These are phyloP conservation scores for Enterocytospora artemiae DNA, from an alignment of 371 early-diverging fungal species.

Conservation along the genomic window DNA sequence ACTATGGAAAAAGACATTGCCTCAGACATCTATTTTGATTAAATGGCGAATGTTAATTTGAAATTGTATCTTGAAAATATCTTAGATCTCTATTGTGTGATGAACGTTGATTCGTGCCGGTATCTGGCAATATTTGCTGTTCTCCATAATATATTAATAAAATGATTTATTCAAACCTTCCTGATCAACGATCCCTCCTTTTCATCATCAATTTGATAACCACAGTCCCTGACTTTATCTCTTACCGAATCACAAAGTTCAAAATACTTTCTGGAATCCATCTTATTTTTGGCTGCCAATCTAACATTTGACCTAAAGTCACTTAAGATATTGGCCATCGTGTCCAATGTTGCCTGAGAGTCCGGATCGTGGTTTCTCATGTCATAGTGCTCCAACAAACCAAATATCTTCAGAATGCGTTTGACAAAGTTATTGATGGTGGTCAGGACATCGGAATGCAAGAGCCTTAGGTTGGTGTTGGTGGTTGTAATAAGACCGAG, in stretches of 20 bases:
- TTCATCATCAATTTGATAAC: slow-evolving; percentile 55
- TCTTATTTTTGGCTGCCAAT: slow-evolving; percentile 28
- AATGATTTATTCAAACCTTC: too few species aligned
- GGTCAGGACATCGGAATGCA: slow-evolving; percentile 9
- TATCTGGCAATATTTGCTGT: too few species aligned
- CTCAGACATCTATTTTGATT: too few species aligned
- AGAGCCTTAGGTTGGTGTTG: slow-evolving; percentile 58
- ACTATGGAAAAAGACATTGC: too few species aligned
- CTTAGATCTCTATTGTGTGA: too few species aligned
- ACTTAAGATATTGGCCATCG: slow-evolving; percentile 34
- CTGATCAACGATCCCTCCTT: slow-evolving; percentile 34
- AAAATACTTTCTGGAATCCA: slow-evolving; percentile 29
- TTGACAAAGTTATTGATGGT: slow-evolving; percentile 28
- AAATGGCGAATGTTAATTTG: too few species aligned
- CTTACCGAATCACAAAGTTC: slow-evolving; percentile 51
- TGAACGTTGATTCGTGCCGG: too few species aligned
- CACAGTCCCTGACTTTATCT: slow-evolving; percentile 35
- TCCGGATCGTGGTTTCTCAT: neutral
- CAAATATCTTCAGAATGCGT: slow-evolving; percentile 42
- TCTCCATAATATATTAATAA: too few species aligned
- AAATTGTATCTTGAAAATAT: too few species aligned
- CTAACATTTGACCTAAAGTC: slow-evolving; percentile 51
- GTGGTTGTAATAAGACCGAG: slow-evolving; percentile 67
- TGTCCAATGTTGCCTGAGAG: slow-evolving; percentile 1
- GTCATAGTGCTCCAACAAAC: slow-evolving; percentile 8